A percentile compares a stretch with the other conserved stretches of the same genome.
phyloP scores from a whole-genome alignment of 2,329 filamentous ascomycete species.

The Colletotrichum simmondsii region DNA sequence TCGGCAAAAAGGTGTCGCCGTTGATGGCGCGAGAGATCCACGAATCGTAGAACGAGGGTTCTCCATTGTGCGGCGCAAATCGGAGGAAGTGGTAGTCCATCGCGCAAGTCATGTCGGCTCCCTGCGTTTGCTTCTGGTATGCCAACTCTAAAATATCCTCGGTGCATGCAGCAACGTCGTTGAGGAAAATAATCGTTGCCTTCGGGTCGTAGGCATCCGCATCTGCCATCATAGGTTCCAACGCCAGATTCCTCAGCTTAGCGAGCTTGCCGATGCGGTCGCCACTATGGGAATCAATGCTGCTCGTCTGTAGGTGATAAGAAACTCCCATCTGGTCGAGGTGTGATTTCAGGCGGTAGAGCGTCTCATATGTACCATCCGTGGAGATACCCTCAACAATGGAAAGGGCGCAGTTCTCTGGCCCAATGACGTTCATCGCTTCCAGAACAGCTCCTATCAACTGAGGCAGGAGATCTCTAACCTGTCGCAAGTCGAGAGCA shows the following conservation, averaged over 20 bases:
- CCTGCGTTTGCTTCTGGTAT: slow-evolving; percentile 57
- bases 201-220: slow-evolving; percentile 34
- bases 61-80: slow-evolving; percentile 38
- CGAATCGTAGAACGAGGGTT: slow-evolving; percentile 67
- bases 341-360: slow-evolving; percentile 51
- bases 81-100: slow-evolving; percentile 66
- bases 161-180: slow-evolving; percentile 62
- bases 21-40: slow-evolving; percentile 61
- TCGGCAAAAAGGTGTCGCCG: slow-evolving; percentile 66
- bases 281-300: slow-evolving; percentile 53
- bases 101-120: slow-evolving; percentile 67
- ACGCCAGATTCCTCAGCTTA: slow-evolving; percentile 62
- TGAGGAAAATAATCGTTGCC: slow-evolving; percentile 62
- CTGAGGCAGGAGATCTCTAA: slow-evolving; percentile 56
- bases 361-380: slow-evolving; percentile 64
- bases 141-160: slow-evolving; percentile 62
- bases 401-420: slow-evolving; percentile 61
- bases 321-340: slow-evolving; percentile 50
- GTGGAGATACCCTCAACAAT: slow-evolving; percentile 66
- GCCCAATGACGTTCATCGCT: slow-evolving; percentile 59
- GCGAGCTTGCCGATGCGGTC: slow-evolving; percentile 61
- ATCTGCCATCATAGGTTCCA: slow-evolving; percentile 55
- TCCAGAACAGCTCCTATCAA: slow-evolving; percentile 64
- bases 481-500: slow-evolving; percentile 62
- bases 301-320: slow-evolving; percentile 56